Evolutionary conservation across 139 green algal genomes (phyloP).

Genomic region (Chlorella sp.): DNA sequence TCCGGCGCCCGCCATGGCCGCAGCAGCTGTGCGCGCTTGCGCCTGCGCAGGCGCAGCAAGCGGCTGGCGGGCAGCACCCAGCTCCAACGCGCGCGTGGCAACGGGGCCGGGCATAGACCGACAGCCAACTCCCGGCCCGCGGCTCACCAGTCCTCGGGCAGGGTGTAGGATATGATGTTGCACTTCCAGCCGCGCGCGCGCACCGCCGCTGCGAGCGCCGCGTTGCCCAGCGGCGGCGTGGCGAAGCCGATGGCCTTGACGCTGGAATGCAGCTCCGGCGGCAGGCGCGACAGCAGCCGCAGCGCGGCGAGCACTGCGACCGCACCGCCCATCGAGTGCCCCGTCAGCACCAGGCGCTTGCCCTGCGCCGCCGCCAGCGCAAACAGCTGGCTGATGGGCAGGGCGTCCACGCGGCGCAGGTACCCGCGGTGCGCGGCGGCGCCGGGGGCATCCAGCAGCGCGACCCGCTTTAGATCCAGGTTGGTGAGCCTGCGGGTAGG

Average conservation of each 20-base stretch:
- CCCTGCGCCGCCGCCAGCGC: constrained; percentile 42
- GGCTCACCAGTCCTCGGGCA: constrained; percentile 65
- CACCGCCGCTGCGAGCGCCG: constrained; percentile 62
- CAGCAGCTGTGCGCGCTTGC: not conserved
- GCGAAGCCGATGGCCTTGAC: constrained; percentile 71
- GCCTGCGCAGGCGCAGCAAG: not conserved
- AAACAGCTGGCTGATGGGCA: constrained; percentile 63
- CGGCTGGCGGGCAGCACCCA: not conserved
- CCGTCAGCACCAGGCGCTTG: constrained; percentile 65
- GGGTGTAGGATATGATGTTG: constrained; percentile 63
- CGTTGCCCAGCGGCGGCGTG: constrained; percentile 73
- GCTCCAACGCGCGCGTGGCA: not conserved
- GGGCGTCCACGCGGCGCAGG: constrained; percentile 45
- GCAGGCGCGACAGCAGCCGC: constrained; percentile 58
- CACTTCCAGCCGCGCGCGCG: constrained; percentile 49
- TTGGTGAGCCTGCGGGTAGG: no score
- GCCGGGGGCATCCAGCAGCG: constrained; percentile 25
- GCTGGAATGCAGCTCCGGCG: constrained; percentile 13
- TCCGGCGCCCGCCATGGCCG: no score
- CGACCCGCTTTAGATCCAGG: no score
- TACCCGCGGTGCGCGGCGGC: constrained; percentile 66
- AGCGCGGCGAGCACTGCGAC: constrained; percentile 75
- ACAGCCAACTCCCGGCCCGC: no score
- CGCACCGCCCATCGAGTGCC: constrained; percentile 73
- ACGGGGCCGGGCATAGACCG: constrained; percentile 13